Conservation (phyloP, 2,329 filamentous ascomycete species). For the Aspergillus flavus region DNA sequence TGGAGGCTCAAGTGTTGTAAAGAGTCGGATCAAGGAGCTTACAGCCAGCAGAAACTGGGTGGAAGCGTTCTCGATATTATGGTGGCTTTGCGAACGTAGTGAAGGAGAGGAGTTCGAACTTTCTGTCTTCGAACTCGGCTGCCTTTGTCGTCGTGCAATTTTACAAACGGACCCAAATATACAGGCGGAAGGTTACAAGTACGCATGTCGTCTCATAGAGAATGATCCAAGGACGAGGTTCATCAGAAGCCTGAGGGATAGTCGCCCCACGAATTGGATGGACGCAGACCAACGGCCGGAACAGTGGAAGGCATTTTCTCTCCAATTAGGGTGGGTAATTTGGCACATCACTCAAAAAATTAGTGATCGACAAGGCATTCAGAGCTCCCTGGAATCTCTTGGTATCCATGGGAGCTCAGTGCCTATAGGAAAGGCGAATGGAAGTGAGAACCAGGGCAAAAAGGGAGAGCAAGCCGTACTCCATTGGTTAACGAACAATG, state of each 20-base stretch:
- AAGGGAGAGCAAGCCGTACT: constrained; percentile 10
- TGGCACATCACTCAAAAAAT: constrained; percentile 23
- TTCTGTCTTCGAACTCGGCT: constrained; percentile 28
- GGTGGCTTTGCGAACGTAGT: constrained; percentile 32
- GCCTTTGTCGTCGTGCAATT: constrained; percentile 30
- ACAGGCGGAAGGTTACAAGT: constrained; percentile 15
- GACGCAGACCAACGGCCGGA: not conserved
- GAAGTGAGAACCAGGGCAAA: not conserved
- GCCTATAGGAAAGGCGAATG: not conserved
- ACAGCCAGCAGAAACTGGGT: constrained; percentile 22
- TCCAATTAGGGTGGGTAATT: constrained; percentile 29
- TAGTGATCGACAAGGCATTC: constrained; percentile 6
- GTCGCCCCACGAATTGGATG: constrained; percentile 15
- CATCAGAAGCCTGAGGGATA: not conserved
- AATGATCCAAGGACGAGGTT: constrained; percentile 18
- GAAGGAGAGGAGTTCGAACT: constrained; percentile 26
- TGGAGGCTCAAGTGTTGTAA: constrained; percentile 19
- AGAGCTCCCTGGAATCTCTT: constrained; percentile 2
- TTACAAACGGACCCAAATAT: constrained; percentile 11
- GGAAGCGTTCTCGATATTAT: constrained; percentile 21
- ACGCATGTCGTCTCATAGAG: constrained; percentile 8
- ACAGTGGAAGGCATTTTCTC: constrained; percentile 23
- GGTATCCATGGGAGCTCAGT: constrained; percentile 2
- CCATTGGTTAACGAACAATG: constrained; percentile 20
- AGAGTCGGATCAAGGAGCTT: constrained; percentile 9